Conservation (phyloP, 371 early-diverging fungal species). For the Lichtheimia corymbifera region DNA sequence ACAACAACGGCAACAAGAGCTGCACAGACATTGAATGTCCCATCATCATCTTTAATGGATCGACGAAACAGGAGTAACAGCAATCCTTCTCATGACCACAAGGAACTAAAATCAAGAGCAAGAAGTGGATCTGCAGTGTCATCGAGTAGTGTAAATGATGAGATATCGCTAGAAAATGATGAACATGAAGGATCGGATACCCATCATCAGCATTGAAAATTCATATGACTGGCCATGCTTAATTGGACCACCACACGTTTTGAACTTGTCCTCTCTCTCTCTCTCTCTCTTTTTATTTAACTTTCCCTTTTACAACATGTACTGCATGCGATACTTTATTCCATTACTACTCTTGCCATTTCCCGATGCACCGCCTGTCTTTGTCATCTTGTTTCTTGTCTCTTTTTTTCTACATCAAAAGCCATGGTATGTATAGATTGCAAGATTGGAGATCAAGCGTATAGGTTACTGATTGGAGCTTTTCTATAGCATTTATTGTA, state of each 20-base stretch:
- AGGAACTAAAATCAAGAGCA: conserved; percentile 1
- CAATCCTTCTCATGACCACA: conserved; percentile 9
- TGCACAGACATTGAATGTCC: conserved; percentile 4
- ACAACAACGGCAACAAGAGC: background rate
- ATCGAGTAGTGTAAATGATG: conserved; percentile 7
- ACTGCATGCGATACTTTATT: conserved; percentile 66
- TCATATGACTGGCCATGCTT: background rate
- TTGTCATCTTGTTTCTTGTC: conserved; percentile 60
- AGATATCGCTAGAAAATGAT: conserved; percentile 7
- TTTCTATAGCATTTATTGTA: conserved; percentile 57
- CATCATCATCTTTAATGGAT: background rate
- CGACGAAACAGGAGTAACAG: conserved; percentile 8
- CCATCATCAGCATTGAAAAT: conserved; percentile 7
- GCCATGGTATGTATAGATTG: conserved; percentile 53
- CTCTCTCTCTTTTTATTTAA: background rate
- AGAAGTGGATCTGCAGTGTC: conserved; percentile 14
- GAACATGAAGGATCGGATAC: background rate
- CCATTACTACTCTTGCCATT: conserved; percentile 66
- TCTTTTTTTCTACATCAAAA: conserved; percentile 68
- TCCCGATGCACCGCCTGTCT: conserved; percentile 69
- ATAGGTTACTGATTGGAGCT: background rate
- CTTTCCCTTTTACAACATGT: conserved; percentile 34
- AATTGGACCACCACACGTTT: no score
- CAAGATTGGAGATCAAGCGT: background rate
- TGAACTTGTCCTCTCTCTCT: background rate